Evolutionary conservation across 768 basidiomycete species (phyloP).

Genomic region (Tulasnella sp.): DNA sequence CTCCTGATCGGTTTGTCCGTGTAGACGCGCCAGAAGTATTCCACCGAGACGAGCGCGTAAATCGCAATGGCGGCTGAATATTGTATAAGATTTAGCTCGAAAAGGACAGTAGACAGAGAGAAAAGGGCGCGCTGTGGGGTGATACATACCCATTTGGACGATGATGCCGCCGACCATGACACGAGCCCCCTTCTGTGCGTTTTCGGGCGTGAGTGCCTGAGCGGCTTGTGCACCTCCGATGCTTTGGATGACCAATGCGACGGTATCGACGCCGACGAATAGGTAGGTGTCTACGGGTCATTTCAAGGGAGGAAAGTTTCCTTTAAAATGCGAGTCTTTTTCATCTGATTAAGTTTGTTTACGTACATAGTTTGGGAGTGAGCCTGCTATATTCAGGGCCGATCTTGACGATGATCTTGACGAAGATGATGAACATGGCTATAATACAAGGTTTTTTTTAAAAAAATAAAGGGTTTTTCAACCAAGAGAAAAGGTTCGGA

Average conservation of each 20-base stretch:
- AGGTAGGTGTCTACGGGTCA: constrained; percentile 4
- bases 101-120: neutral
- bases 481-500: neutral
- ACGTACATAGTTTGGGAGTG: constrained; percentile 7
- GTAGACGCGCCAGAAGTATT: constrained; percentile 9
- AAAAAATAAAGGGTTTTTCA: neutral
- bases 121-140: too few relatives aligned
- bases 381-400: constrained; percentile 14
- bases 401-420: neutral
- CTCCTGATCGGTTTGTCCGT: constrained; percentile 1
- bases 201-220: neutral
- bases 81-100: neutral
- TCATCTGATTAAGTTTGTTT: too few relatives aligned
- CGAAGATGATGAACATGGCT: constrained; percentile 16
- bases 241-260: constrained; percentile 7
- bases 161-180: constrained; percentile 15
- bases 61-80: constrained; percentile 14
- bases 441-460: neutral
- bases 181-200: neutral
- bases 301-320: neutral
- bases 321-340: neutral
- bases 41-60: constrained; percentile 6
- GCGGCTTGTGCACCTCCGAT: constrained; percentile 11
- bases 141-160: constrained; percentile 15
- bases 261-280: constrained; percentile 1